Percentiles rank a stretch among this genome's conserved stretches.
Evolutionary conservation across 2,329 filamentous ascomycete species (phyloP).

Genomic region (Beauveria brongniartii): DNA sequence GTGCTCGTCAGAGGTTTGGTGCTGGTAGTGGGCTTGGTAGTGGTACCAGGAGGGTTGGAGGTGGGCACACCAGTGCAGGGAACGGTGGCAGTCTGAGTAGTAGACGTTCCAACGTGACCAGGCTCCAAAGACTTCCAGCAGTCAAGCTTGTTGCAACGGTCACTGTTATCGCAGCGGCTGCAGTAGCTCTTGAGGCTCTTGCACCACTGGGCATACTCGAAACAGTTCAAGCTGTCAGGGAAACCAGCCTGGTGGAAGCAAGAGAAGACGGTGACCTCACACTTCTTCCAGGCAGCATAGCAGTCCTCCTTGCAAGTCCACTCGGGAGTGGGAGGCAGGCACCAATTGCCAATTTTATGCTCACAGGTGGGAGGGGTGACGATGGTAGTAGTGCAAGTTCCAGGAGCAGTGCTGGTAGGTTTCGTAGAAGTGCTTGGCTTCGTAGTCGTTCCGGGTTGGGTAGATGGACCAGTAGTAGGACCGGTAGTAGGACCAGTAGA

Average conservation of each 20-base stretch:
- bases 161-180: slow-evolving; percentile 25
- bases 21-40: slow-evolving; percentile 22
- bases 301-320: slow-evolving; percentile 37
- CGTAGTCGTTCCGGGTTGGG: slow-evolving; percentile 14
- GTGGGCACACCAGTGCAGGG: slow-evolving; percentile 21
- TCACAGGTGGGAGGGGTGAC: slow-evolving; percentile 41
- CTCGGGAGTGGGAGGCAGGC: slow-evolving; percentile 39
- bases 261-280: slow-evolving; percentile 37
- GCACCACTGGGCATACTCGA: slow-evolving; percentile 44
- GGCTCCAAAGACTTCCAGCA: slow-evolving; percentile 37
- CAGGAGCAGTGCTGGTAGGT: slow-evolving; percentile 18
- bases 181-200: slow-evolving; percentile 37
- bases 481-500: slow-evolving; percentile 1
- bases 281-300: slow-evolving; percentile 33
- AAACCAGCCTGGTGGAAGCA: slow-evolving; percentile 46
- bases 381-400: slow-evolving; percentile 36
- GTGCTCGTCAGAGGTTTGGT: slow-evolving; percentile 23
- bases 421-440: slow-evolving; percentile 15
- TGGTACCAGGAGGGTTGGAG: slow-evolving; percentile 17
- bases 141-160: slow-evolving; percentile 32
- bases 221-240: slow-evolving; percentile 41
- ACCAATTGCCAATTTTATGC: slow-evolving; percentile 48
- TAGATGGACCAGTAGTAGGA: slow-evolving; percentile 12
- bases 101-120: slow-evolving; percentile 24
- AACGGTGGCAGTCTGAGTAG: slow-evolving; percentile 27